Evolutionary conservation across 163 green algal genomes (phyloP), one percentile per base, ranked within the genome.

Genomic region (Chlorella variabilis): DNA sequence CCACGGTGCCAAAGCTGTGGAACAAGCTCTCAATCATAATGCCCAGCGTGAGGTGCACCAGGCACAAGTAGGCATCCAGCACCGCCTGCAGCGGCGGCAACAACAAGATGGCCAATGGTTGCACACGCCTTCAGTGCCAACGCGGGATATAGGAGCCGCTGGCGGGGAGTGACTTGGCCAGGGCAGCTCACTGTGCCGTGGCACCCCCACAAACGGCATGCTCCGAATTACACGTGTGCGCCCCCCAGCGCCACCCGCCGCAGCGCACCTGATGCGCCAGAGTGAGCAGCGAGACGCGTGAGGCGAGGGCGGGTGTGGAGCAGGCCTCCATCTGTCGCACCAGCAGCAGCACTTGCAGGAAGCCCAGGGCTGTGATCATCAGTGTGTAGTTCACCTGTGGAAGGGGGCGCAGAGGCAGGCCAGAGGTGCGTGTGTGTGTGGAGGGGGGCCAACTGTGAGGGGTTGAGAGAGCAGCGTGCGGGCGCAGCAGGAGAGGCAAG

Each of bases 51-150:
- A 96, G 82, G 54, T 89, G 85, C 63, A 95, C 63, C 45, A 97
- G 67, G 89, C 94, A 97, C 4, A 96, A 85, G 85, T 94, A 96
- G 4, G 94, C 91, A 65, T 97, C 94, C 81, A 97, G 91, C 29
- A 96, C 88, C 21, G 94, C 90, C 85, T 95, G 92, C 45, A 3
- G 17, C n/a, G n/a, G n/a, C n/a, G n/a, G n/a, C n/a, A n/a, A n/a
- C n/a, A n/a, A n/a, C n/a, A n/a, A n/a, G n/a, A n/a, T n/a, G n/a
- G n/a, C n/a, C n/a, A n/a, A n/a, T n/a, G n/a, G n/a, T n/a, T n/a
- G n/a, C n/a, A n/a, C n/a, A n/a, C n/a, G n/a, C n/a, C n/a, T n/a
- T n/a, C n/a, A n/a, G n/a, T n/a, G n/a, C n/a, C n/a, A n/a, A n/a
- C n/a, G n/a, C n/a, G n/a, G n/a, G n/a, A n/a, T n/a, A n/a, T n/a